Base-by-base conservation (phyloP, 805 yeast species). In the Pichia thaimueangensis region DNA sequence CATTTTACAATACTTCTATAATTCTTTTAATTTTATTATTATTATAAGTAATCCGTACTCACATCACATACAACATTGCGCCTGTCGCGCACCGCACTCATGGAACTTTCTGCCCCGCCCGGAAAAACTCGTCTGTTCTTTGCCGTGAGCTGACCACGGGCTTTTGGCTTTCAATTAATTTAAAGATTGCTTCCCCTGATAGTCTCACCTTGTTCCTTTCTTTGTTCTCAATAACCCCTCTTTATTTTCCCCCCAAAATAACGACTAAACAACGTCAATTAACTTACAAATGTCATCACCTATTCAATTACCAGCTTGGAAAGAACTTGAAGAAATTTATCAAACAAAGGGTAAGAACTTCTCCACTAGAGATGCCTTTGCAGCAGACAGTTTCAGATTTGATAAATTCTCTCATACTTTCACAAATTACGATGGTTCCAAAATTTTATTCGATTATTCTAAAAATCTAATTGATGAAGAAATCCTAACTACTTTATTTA, bases 391-490 rank as follows among this genome's bases (percentile, higher is more conserved):
- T 19, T 57, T 72, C 48, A 80, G 98, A 64, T 87, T 81, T 59
- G 74, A 69, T 49, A 87, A 85, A 65, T 82, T 73, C 63, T 76
- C 93, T 52, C 77, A 76, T 62, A 80, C 85, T 45, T 87, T 88
- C 67, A 70, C 70, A 56, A 93, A 91, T 73, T 84, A 61, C 64
- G 97, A 91, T 61, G 87, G 83, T 37, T 84, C 95, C 44, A 72
- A 88, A 70, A 85, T 93, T 61, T 69, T 91, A 56, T 93, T 91
- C 60, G 99, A 93, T 66, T 93, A 82, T 75, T 86, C 96, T 57
- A 93, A 93, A 77, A 93, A 93, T 69, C 74, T 93, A 64, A 73
- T 93, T 62, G 82, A 88, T 63, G 96, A 88, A 53, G 87, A 86
- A 59, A 78, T 91, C 59, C 66, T 86, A 54, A 54, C 67, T 27